These are phyloP conservation scores for Lachancea thermotolerans DNA, from an alignment of 805 yeast species.

Conservation along the genomic window DNA sequence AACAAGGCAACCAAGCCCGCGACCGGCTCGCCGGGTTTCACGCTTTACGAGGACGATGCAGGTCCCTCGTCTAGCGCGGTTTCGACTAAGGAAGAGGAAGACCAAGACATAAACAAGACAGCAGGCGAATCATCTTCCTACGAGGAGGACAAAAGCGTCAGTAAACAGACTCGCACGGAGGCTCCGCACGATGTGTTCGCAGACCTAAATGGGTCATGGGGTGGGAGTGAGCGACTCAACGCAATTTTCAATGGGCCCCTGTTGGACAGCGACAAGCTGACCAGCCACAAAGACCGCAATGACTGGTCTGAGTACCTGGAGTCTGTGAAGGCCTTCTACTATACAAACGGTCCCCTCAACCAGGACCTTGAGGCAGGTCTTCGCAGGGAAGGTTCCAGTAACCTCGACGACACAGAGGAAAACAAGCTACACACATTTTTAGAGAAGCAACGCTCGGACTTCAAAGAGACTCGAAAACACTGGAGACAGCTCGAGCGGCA, in stretches of 20 bases:
- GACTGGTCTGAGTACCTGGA: conserved; percentile 27
- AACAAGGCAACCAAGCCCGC: conserved; percentile 3
- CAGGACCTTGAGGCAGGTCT: conserved; percentile 5
- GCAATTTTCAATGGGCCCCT: conserved; percentile 37
- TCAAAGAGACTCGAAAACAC: conserved; percentile 23
- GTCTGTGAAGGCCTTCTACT: conserved; percentile 25
- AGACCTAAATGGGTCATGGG: conserved; percentile 54
- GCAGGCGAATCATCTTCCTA: not conserved
- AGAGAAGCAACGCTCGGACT: conserved; percentile 11
- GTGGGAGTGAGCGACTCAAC: conserved; percentile 60
- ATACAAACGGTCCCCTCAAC: conserved; percentile 5
- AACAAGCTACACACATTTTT: conserved; percentile 9
- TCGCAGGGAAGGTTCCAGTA: conserved; percentile 3
- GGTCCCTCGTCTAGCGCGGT: not conserved
- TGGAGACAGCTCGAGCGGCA: conserved; percentile 36
- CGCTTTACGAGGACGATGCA: not conserved
- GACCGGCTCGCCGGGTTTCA: not conserved
- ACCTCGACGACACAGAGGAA: conserved; percentile 7
- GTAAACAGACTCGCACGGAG: not conserved
- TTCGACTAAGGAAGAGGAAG: not conserved
- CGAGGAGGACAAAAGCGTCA: not conserved
- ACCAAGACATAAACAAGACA: not conserved
- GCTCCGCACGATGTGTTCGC: conserved; percentile 24
- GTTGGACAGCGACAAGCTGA: conserved; percentile 22
- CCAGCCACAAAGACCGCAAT: conserved; percentile 24